Conservation (phyloP, 331 rosid species). For the Quercus lobata region DNA sequence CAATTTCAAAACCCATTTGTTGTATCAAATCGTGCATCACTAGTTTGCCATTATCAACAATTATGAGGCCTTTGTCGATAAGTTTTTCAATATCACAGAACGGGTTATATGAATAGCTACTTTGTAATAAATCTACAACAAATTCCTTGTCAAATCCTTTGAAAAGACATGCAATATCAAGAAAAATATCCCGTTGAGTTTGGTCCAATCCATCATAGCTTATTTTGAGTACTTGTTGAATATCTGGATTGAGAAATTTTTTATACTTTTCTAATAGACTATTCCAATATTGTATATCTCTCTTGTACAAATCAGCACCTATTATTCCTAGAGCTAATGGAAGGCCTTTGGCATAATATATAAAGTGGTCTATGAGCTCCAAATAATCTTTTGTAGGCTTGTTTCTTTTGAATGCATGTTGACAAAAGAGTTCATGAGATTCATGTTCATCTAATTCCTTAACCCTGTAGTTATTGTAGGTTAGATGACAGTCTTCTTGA, state of each 20-base stretch:
- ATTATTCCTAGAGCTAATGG: slow-evolving; percentile 15
- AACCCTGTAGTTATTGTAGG: not conserved
- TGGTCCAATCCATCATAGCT: slow-evolving; percentile 14
- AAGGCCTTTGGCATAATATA: slow-evolving; percentile 1
- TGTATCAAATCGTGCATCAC: slow-evolving; percentile 16
- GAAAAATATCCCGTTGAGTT: not conserved
- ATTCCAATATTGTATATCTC: not conserved
- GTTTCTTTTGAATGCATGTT: slow-evolving; percentile 16
- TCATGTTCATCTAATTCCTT: not conserved
- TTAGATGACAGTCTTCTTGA: accelerated
- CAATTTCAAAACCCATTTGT: slow-evolving; percentile 20
- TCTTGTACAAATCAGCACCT: not conserved
- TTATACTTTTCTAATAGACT: not conserved
- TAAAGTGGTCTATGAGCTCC: not conserved
- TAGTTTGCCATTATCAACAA: not conserved
- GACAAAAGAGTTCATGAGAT: slow-evolving; percentile 18
- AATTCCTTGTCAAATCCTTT: not conserved
- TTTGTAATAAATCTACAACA: slow-evolving; percentile 3
- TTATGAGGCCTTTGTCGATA: not conserved
- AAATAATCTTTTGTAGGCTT: not conserved
- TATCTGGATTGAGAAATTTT: not conserved
- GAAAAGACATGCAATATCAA: slow-evolving; percentile 17
- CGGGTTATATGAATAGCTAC: not conserved
- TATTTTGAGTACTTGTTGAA: slow-evolving; percentile 10
- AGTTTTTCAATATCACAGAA: not conserved